Conservation (phyloP, 73 alveolate genomes). For the Strombidium stylifer region DNA sequence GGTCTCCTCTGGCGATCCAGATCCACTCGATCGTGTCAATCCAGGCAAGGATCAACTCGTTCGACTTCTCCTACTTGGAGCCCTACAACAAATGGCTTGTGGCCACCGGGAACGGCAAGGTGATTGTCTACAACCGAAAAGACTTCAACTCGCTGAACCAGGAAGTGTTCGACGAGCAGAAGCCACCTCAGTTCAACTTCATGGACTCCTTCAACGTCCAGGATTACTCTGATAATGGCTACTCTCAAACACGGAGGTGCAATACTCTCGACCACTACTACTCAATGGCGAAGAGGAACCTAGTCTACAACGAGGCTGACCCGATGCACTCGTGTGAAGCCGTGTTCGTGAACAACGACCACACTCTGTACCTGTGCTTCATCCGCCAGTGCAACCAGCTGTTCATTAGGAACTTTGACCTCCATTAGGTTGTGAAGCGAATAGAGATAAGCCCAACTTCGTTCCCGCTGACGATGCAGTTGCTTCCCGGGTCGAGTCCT, state of each 20-base stretch:
- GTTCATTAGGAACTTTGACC: constrained; percentile 59
- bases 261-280: constrained; percentile 58
- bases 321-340: constrained; percentile 38
- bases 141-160: constrained; percentile 49
- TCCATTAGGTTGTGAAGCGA: constrained; percentile 40
- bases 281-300: constrained; percentile 41
- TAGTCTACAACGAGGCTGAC: constrained; percentile 24
- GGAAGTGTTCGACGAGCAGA: constrained; percentile 40
- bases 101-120: constrained; percentile 49
- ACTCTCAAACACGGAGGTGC: constrained; percentile 34
- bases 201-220: constrained; percentile 64
- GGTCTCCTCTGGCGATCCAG: constrained; percentile 63
- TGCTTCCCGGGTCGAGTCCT: constrained; percentile 25
- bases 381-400: constrained; percentile 23
- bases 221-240: constrained; percentile 54
- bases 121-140: constrained; percentile 45
- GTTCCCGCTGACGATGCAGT: constrained; percentile 5
- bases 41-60: constrained; percentile 25
- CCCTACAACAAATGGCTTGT: constrained; percentile 65
- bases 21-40: constrained; percentile 25
- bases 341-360: constrained; percentile 34
- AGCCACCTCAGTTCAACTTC: constrained; percentile 57
- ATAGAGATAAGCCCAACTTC: constrained; percentile 17
- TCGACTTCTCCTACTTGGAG: constrained; percentile 49
- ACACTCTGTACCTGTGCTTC: constrained; percentile 31